Percentiles rank a stretch among this genome's conserved stretches.
Evolutionary conservation across 805 yeast species (phyloP).

Genomic region (Metschnikowia dekortorum): DNA sequence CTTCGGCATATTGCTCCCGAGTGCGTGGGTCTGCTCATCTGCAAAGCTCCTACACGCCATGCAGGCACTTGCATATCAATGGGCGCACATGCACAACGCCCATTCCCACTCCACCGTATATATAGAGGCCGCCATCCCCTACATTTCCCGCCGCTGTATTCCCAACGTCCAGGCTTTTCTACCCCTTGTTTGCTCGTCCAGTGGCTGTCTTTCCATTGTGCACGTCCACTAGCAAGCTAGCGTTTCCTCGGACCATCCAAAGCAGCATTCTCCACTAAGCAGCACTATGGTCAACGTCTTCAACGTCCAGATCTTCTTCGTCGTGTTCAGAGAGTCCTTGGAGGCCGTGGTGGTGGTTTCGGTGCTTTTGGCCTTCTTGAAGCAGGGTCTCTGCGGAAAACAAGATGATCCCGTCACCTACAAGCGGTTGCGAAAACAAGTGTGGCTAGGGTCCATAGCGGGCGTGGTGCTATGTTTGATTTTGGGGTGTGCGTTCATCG

Average conservation of each 20-base stretch:
- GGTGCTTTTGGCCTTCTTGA: slow-evolving; percentile 83
- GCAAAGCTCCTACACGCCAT: background rate
- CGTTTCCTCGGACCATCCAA: background rate
- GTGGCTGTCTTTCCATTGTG: background rate
- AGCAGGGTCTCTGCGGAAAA: slow-evolving; percentile 71
- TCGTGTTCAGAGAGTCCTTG: slow-evolving; percentile 87
- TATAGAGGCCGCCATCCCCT: background rate
- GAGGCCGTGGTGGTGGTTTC: slow-evolving; percentile 92
- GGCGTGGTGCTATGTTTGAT: slow-evolving; percentile 79
- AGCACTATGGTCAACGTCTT: slow-evolving; percentile 51
- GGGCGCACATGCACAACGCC: background rate
- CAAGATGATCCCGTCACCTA: slow-evolving; percentile 49
- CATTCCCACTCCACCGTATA: background rate
- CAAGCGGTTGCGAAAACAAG: slow-evolving; percentile 63
- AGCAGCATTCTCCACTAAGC: background rate
- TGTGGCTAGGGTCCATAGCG: slow-evolving; percentile 72
- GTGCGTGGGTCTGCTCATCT: background rate
- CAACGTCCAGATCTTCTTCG: slow-evolving; percentile 74
- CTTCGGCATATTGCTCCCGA: background rate
- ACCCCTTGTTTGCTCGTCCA: background rate
- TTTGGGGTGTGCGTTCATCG: slow-evolving; percentile 90
- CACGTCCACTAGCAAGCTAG: background rate
- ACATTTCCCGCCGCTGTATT: background rate
- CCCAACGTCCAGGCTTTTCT: background rate
- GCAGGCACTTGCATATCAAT: background rate